A percentile compares a stretch with the other conserved stretches of the same genome.
phyloP scores from a whole-genome alignment of 106 monocot species.

The Narthecium ossifragum region DNA sequence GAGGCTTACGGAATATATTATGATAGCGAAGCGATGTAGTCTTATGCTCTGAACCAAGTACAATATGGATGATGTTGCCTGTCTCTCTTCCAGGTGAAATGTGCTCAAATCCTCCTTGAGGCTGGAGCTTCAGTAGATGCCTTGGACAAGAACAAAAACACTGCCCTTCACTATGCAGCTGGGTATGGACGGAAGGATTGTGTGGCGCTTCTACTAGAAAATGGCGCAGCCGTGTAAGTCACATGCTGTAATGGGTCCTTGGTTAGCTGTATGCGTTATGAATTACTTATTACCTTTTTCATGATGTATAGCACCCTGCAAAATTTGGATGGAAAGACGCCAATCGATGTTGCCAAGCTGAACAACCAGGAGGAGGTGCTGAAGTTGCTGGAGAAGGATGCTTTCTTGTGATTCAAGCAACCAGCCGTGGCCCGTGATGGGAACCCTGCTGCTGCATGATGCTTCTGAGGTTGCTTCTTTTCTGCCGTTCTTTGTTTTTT shows the following conservation, averaged over 20 bases:
- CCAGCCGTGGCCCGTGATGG: too few relatives aligned
- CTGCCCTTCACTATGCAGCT: constrained; percentile 92
- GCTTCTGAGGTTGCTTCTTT: too few relatives aligned
- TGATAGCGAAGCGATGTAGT: too few relatives aligned
- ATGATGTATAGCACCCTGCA: constrained; percentile 66
- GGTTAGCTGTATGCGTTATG: not conserved
- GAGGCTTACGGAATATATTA: too few relatives aligned
- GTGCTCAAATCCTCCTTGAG: constrained; percentile 78
- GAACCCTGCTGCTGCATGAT: too few relatives aligned
- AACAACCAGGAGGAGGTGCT: constrained; percentile 92
- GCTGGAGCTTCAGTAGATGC: constrained; percentile 77
- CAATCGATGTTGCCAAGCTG: constrained; percentile 91
- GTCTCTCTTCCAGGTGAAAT: constrained; percentile 47
- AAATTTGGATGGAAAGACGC: constrained; percentile 93
- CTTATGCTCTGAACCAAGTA: too few relatives aligned
- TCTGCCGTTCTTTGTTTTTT: too few relatives aligned
- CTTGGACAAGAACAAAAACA: constrained; percentile 98
- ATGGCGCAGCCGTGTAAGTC: constrained; percentile 94
- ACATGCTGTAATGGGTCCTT: not conserved
- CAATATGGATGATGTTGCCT: too few relatives aligned
- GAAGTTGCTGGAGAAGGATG: constrained; percentile 95
- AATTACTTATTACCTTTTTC: not conserved
- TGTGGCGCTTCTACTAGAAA: constrained; percentile 68
- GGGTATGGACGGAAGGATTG: constrained; percentile 96
- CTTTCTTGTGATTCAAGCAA: constrained; percentile 53